Evolutionary conservation across 495 filamentous ascomycete genomes (phyloP).

Genomic region (Physcia stellaris): DNA sequence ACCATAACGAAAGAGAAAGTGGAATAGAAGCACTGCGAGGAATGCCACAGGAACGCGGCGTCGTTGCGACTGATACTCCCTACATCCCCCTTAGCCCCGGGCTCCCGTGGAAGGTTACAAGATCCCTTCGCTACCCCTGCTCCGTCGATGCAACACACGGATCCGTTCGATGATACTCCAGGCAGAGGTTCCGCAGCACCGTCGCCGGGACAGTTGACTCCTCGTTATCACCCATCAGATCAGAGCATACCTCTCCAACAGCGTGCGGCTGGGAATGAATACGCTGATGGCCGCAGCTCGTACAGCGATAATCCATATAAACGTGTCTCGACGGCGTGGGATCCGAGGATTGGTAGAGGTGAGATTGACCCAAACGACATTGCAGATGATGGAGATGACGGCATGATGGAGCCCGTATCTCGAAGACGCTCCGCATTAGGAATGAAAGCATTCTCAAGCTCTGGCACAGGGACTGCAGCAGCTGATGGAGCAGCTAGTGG

Average conservation of each 20-base stretch:
- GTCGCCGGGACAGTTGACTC: constrained; percentile 25
- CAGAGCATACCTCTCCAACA: constrained; percentile 21
- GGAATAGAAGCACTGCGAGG: constrained; percentile 52
- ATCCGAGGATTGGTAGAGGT: constrained; percentile 33
- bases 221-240: constrained; percentile 19
- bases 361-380: constrained; percentile 67
- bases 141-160: constrained; percentile 13
- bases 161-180: constrained; percentile 17
- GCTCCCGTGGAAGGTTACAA: constrained; percentile 11
- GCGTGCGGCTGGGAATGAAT: constrained; percentile 17
- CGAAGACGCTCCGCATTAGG: constrained; percentile 38
- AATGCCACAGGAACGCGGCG: constrained; percentile 31
- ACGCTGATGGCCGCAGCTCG: constrained; percentile 19
- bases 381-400: constrained; percentile 77
- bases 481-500: constrained; percentile 37
- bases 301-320: constrained; percentile 44
- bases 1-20: constrained; percentile 56
- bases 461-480: constrained; percentile 18
- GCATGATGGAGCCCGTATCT: constrained; percentile 34
- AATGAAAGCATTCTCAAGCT: constrained; percentile 25
- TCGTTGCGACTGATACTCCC: constrained; percentile 29
- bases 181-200: constrained; percentile 22
- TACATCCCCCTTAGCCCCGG: constrained; percentile 9
- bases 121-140: constrained; percentile 29
- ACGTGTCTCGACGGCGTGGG: constrained; percentile 43